Evolutionary conservation across 108 stramenopile genomes (phyloP), one percentile per base, ranked within the genome.

Genomic region (Cylindrotheca closterium): DNA sequence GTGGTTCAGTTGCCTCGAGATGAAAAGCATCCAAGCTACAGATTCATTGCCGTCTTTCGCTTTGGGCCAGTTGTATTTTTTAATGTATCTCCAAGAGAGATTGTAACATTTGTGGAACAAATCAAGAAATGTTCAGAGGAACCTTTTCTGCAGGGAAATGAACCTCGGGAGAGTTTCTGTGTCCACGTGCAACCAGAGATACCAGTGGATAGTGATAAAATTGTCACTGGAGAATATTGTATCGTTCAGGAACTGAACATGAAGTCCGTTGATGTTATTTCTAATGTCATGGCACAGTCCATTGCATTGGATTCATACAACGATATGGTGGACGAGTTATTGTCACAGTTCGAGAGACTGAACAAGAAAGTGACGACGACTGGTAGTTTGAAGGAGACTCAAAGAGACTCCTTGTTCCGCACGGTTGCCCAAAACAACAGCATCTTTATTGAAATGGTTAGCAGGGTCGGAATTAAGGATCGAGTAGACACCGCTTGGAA

Each of bases 1-100:
- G 60, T 67, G 12, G 62, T 55, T 27, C 70, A 80, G 49, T 55
- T 83, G 27, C 75, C 37, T 8, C 67, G 52, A 30, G 55, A 51
- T 21, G 61, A 55, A 47, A 32, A 58, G 48, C 12, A 27, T 52
- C 68, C 79, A 34, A 66, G 74, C 30, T 64, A 81, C 8, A 69
- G 85, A 17, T 95, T 85, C 56, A 80, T 95, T 24, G 93, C 87
- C 22, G 80, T 97, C 46, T 97, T 90, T 70, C 78, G 87, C 19
- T 97, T 88, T 65, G 96, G 96, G 17, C 88, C 94, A 1, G 88
- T 92, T 18, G 94, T 97, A 47, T 91, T 89, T 57, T 86, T 95
- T 78, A 94, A 96, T 72, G 71, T 94, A 7, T 78, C 86, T 24
- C 80, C 87, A 23, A 67, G 73, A 30, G 87, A 91, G 34, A 60